A percentile compares a stretch with the other conserved stretches of the same genome.
phyloP scores from a whole-genome alignment of 1,284 basidiomycete species.

The Marasmius tenuissimus region DNA sequence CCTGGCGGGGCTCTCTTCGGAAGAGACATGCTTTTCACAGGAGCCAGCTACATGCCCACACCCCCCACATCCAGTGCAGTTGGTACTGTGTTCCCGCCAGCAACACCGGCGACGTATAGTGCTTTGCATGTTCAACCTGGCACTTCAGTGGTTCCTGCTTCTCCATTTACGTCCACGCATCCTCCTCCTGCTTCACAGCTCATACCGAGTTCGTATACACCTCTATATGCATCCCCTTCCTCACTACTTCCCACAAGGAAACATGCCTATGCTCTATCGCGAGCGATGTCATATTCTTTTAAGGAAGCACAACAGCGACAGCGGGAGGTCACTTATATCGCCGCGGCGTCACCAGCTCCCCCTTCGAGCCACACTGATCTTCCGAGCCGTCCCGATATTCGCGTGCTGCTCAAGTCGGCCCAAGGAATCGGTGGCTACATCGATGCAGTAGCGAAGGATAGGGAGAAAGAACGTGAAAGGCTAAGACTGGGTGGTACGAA shows the following conservation, averaged over 20 bases:
- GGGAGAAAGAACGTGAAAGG: slow-evolving; percentile 72
- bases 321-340: background rate
- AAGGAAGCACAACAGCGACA: background rate
- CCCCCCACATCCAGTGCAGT: background rate
- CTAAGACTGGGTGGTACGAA: slow-evolving; percentile 56
- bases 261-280: background rate
- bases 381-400: slow-evolving; percentile 16
- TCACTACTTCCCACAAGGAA: background rate
- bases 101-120: background rate
- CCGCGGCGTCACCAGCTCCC: background rate
- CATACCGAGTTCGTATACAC: background rate
- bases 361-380: slow-evolving; percentile 28
- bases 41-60: slow-evolving; percentile 1
- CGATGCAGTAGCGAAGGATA: slow-evolving; percentile 66
- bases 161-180: background rate
- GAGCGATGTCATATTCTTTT: background rate
- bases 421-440: slow-evolving; percentile 65
- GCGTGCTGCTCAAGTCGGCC: slow-evolving; percentile 43
- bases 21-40: background rate
- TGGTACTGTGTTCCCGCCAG: background rate
- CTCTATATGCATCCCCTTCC: background rate
- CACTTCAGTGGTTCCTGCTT: background rate
- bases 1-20: slow-evolving; percentile 2
- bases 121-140: background rate
- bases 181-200: background rate